Base-by-base conservation (phyloP, 306 rosid genomes). In the Begonia masoniana region DNA sequence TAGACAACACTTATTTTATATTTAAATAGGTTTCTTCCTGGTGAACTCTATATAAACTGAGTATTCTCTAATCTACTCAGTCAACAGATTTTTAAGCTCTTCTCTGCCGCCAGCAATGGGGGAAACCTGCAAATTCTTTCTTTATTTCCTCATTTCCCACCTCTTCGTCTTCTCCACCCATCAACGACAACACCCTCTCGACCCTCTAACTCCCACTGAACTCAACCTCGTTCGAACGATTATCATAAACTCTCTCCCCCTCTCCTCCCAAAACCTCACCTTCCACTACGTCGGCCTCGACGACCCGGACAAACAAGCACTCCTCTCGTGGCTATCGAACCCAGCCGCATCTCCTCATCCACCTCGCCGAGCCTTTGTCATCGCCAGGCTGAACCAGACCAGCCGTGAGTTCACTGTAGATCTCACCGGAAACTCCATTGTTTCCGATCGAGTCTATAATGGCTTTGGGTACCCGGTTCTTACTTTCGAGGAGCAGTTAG, bases 251-350 rank as follows among this genome's bases (percentile, higher is more conserved):
- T n/a, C 53, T 64, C 12, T 19, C 58, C 43, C 65, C 43, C 39
- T 5, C 9, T 31, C 39, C 9, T 21, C 31, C 11, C 41, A 13
- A 10, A 74, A 57, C 52, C 19, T 79, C 10, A 72, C 68, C 15
- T 77, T 80, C 51, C 74, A 77, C 2, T 79, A 83, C 56, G 66
- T 77, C 2, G 87, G 75, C 12, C 59, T 83, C 11, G 82, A 78
- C 53, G 84, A 83, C 11, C 84, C 87, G 0, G 52, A 75, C 58
- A 80, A 83, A 51, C 13, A 62, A 21, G 6, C 60, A 2, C 46
- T 77, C 55, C 68, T 72, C 8, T 57, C 75, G 70, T 79, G 84
- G 87, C 56, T 59, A 7, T 76, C 77, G 48, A 47, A 51, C 4
- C 35, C 67, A 47, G 48, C 68, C 46, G 4, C 42, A 45, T 24